These are phyloP conservation scores for Kodamaea lidongshanica DNA, from an alignment of 805 yeast species.

Conservation along the genomic window DNA sequence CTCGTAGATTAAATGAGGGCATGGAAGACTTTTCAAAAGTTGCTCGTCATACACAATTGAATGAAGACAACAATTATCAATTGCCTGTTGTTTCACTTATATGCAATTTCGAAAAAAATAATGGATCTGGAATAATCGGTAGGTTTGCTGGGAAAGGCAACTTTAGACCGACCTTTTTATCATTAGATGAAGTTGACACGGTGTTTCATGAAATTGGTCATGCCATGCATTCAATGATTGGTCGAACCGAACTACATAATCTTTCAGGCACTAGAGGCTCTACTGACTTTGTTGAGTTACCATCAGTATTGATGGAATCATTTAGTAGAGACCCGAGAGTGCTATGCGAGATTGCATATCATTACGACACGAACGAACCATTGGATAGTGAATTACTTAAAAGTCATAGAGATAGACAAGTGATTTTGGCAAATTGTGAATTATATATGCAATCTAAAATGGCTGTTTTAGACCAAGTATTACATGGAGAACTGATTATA, in stretches of 20 bases:
- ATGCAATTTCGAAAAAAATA: constrained; percentile 61
- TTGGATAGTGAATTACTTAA: constrained; percentile 47
- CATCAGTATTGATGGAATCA: constrained; percentile 93
- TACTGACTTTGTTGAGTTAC: constrained; percentile 94
- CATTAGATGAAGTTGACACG: constrained; percentile 81
- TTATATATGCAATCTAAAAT: constrained; percentile 81
- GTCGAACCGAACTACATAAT: constrained; percentile 83
- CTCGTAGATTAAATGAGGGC: constrained; percentile 60
- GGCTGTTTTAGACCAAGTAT: constrained; percentile 80
- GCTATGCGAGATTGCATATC: constrained; percentile 63
- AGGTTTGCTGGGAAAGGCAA: constrained; percentile 21
- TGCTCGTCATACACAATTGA: constrained; percentile 25
- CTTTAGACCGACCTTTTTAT: constrained; percentile 47
- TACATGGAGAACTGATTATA: constrained; percentile 47
- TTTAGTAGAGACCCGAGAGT: constrained; percentile 82
- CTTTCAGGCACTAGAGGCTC: constrained; percentile 93
- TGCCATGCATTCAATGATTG: constrained; percentile 96
- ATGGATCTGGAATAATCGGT: constrained; percentile 23
- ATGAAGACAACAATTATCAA: constrained; percentile 54
- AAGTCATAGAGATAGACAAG: constrained; percentile 46
- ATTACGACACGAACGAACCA: constrained; percentile 58
- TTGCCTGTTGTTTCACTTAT: constrained; percentile 85
- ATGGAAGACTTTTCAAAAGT: constrained; percentile 21
- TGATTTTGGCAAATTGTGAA: constrained; percentile 60
- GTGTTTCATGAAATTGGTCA: constrained; percentile 98